phyloP scores from a whole-genome alignment of 2,329 filamentous ascomycete genomes.

The Ophiostoma australiae region DNA sequence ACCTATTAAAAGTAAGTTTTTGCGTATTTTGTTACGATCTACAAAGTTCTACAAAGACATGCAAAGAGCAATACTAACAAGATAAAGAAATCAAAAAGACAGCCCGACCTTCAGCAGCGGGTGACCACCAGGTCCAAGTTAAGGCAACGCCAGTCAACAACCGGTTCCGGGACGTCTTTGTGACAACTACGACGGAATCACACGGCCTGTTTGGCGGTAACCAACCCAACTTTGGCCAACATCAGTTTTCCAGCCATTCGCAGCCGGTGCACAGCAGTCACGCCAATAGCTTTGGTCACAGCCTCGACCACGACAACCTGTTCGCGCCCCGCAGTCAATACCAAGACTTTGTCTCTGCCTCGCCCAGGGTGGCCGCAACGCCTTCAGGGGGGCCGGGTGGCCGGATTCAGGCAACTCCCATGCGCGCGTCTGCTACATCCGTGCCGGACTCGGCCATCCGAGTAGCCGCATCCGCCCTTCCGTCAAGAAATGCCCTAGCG shows the following conservation, averaged over 20 bases:
- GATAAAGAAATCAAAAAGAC: constrained; percentile 40
- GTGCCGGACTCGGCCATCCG: constrained; percentile 24
- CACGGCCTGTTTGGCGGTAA: constrained; percentile 8
- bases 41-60: not conserved
- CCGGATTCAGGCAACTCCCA: constrained; percentile 31
- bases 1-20: constrained; percentile 31
- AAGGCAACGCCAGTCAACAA: constrained; percentile 55
- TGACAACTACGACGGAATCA: constrained; percentile 29
- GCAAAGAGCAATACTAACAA: not conserved
- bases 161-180: constrained; percentile 50
- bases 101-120: constrained; percentile 37
- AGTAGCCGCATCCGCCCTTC: not conserved
- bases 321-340: not conserved
- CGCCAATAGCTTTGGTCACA: constrained; percentile 29
- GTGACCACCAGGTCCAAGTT: constrained; percentile 43
- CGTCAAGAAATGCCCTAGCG: not conserved
- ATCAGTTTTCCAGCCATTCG: not conserved
- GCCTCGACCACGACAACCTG: not conserved
- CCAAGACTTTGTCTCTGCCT: constrained; percentile 8
- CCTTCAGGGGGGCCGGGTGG: constrained; percentile 25
- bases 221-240: not conserved
- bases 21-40: too few species aligned
- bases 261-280: not conserved
- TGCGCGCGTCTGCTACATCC: constrained; percentile 23
- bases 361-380: constrained; percentile 28